Evolutionary conservation across 2,329 filamentous ascomycete genomes (phyloP).

Genomic region (Colletotrichum gigasporum): DNA sequence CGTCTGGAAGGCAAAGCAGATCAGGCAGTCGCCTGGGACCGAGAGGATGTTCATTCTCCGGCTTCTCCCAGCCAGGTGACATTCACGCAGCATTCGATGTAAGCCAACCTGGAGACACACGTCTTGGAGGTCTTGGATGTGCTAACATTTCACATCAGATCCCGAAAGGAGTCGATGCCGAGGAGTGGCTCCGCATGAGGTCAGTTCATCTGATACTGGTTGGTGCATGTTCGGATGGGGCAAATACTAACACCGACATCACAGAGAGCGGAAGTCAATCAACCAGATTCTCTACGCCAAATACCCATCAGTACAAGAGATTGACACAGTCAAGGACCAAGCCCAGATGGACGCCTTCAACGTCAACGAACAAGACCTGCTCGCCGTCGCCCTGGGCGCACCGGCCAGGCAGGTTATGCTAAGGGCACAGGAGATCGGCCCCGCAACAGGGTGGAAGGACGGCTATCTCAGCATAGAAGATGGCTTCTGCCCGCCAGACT

Average conservation of each 20-base stretch:
- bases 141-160: constrained; percentile 45
- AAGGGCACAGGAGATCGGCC: constrained; percentile 60
- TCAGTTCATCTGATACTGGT: no score
- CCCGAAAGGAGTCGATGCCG: constrained; percentile 52
- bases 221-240: not conserved
- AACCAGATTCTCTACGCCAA: constrained; percentile 57
- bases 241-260: not conserved
- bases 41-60: constrained; percentile 44
- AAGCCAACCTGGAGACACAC: constrained; percentile 29
- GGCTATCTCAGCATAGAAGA: constrained; percentile 61
- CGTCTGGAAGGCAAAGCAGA: constrained; percentile 18
- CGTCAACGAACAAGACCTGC: constrained; percentile 56
- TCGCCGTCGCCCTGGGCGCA: constrained; percentile 62
- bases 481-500: constrained; percentile 61
- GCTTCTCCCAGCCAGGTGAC: constrained; percentile 40
- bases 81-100: constrained; percentile 47
- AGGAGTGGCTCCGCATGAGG: constrained; percentile 56
- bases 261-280: constrained; percentile 55
- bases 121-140: not conserved
- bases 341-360: constrained; percentile 56
- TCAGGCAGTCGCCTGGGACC: constrained; percentile 36
- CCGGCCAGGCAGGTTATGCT: constrained; percentile 64
- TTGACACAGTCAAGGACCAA: constrained; percentile 48
- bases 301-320: constrained; percentile 50
- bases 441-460: constrained; percentile 61